phyloP scores from a whole-genome alignment of 768 basidiomycete genomes.

The Lactarius sp. region DNA sequence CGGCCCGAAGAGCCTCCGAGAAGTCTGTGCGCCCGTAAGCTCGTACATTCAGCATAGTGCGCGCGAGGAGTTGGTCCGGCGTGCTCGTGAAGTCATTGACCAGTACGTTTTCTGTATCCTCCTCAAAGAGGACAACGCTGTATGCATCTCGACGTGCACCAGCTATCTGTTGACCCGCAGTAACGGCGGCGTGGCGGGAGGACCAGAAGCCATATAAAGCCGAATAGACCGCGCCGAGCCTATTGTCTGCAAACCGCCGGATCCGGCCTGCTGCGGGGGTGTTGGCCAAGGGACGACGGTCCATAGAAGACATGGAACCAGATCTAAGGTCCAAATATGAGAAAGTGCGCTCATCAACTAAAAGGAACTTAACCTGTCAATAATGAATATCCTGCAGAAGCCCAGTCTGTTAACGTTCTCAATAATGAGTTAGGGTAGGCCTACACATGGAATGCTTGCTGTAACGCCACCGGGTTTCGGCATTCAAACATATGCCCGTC shows the following conservation, averaged over 20 bases:
- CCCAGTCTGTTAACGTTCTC: background rate
- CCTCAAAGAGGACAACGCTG: conserved; percentile 47
- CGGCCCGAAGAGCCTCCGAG: conserved; percentile 35
- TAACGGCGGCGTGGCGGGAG: conserved; percentile 41
- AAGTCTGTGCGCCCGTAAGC: conserved; percentile 53
- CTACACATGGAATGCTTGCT: conserved; percentile 58
- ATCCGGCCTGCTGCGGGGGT: conserved; percentile 42
- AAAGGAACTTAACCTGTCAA: conserved; percentile 38
- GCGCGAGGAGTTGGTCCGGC: conserved; percentile 44
- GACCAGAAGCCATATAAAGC: conserved; percentile 53
- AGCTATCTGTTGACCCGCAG: conserved; percentile 26
- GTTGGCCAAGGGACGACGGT: conserved; percentile 41
- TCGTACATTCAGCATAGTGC: conserved; percentile 35
- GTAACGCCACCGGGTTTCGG: conserved; percentile 47
- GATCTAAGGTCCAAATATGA: conserved; percentile 37
- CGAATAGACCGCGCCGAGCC: conserved; percentile 56
- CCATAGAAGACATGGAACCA: conserved; percentile 42
- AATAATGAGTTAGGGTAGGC: conserved; percentile 26
- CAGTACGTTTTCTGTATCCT: conserved; percentile 27
- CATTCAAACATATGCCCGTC: conserved; percentile 56
- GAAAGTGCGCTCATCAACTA: background rate
- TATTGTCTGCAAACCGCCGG: conserved; percentile 37
- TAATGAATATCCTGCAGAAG: conserved; percentile 45
- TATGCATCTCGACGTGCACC: conserved; percentile 47
- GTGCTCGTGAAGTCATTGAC: conserved; percentile 45